Percentiles rank a stretch among this genome's conserved stretches.
These are phyloP conservation scores for Acanthamoeba royreba DNA, from an alignment of 208 protist species.

Conservation along the genomic window DNA sequence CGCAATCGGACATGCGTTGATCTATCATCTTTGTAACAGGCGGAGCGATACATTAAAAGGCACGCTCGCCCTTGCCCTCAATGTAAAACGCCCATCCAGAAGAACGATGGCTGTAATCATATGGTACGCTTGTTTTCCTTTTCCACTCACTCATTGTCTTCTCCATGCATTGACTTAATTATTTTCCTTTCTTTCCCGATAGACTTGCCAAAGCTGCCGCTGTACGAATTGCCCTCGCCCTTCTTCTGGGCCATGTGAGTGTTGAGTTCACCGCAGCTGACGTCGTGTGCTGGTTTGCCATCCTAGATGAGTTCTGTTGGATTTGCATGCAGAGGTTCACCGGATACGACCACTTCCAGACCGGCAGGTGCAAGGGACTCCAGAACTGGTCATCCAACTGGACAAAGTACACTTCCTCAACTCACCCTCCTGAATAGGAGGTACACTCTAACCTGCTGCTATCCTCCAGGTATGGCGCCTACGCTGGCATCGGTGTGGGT, in stretches of 20 bases:
- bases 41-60: background rate
- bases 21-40: background rate
- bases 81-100: constrained; percentile 44
- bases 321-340: background rate
- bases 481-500: constrained; percentile 12
- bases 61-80: background rate
- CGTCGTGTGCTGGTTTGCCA: too few species aligned
- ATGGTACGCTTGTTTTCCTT: background rate
- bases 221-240: background rate
- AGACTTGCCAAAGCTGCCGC: constrained; percentile 4
- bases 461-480: background rate
- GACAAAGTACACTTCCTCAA: background rate
- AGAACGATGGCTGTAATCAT: constrained; percentile 31
- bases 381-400: background rate
- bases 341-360: background rate
- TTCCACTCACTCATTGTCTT: background rate
- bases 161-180: background rate
- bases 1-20: background rate
- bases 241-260: too few species aligned
- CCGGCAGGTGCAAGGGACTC: constrained; percentile 12
- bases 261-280: too few species aligned
- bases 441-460: too few species aligned
- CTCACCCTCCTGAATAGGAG: background rate
- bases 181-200: background rate
- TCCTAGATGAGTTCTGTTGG: constrained; percentile 27